Conservation (phyloP, 352 stramenopile species). For the Globisporangium takayamanum region DNA sequence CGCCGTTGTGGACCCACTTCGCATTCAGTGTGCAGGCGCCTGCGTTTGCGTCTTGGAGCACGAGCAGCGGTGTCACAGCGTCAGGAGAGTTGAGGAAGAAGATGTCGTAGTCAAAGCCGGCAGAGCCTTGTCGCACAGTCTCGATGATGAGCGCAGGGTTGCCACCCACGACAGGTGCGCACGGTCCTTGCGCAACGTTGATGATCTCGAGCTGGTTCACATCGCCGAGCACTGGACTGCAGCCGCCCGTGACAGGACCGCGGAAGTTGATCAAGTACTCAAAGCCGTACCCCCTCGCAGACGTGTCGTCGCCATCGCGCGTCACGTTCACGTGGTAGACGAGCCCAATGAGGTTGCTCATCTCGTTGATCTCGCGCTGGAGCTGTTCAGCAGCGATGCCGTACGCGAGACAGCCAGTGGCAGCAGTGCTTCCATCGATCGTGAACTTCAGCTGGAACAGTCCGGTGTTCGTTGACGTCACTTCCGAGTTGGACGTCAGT, state of each 20-base stretch:
- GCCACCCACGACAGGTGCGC: slow-evolving; percentile 28
- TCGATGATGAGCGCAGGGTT: slow-evolving; percentile 60
- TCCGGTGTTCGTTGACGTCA: slow-evolving; percentile 34
- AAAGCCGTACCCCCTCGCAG: slow-evolving; percentile 69
- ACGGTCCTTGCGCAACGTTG: slow-evolving; percentile 41
- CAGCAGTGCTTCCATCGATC: slow-evolving; percentile 40
- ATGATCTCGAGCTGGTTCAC: slow-evolving; percentile 40
- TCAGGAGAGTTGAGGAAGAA: slow-evolving; percentile 53
- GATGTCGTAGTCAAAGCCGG: slow-evolving; percentile 70
- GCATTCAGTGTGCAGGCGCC: slow-evolving; percentile 11
- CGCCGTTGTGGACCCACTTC: slow-evolving; percentile 25
- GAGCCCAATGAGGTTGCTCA: slow-evolving; percentile 32
- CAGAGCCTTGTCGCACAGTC: slow-evolving; percentile 49
- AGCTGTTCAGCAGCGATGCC: slow-evolving; percentile 53
- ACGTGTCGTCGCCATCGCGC: slow-evolving; percentile 50
- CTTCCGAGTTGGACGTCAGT: slow-evolving; percentile 56
- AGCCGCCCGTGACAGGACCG: slow-evolving; percentile 46
- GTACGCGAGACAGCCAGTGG: slow-evolving; percentile 64
- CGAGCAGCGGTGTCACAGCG: slow-evolving; percentile 25
- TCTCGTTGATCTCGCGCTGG: slow-evolving; percentile 49
- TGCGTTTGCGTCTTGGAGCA: slow-evolving; percentile 26
- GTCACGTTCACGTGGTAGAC: slow-evolving; percentile 64
- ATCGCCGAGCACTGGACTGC: slow-evolving; percentile 54
- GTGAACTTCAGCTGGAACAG: slow-evolving; percentile 66
- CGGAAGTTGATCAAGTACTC: slow-evolving; percentile 67